phyloP scores from a whole-genome alignment of 805 yeast species.

The Cyberlindnera veronae region DNA sequence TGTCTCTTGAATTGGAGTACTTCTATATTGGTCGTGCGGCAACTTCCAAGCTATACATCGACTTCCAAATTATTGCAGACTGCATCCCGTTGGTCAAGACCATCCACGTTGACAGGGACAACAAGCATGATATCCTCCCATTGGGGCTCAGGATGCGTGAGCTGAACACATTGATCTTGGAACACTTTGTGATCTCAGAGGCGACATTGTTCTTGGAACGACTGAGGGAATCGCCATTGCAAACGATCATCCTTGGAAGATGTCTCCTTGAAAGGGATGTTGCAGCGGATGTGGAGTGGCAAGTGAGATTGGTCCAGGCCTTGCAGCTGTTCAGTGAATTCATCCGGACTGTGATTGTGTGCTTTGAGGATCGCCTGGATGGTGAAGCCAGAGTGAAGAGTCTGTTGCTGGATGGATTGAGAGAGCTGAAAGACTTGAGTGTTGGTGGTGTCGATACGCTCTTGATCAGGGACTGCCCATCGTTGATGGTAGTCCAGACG shows the following conservation, averaged over 20 bases:
- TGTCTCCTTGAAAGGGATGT: background rate
- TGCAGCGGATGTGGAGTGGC: background rate
- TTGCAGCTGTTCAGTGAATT: background rate
- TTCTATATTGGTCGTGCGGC: background rate
- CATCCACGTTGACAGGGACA: slow-evolving; percentile 2
- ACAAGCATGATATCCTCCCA: background rate
- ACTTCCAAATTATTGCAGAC: slow-evolving; percentile 2
- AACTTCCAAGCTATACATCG: background rate
- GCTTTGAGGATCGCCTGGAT: slow-evolving; percentile 1
- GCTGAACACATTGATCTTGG: background rate
- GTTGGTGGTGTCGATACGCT: slow-evolving; percentile 7
- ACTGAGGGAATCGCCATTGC: background rate
- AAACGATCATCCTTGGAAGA: background rate
- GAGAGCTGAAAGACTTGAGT: background rate
- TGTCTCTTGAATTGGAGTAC: background rate
- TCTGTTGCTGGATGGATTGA: background rate
- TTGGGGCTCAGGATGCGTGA: background rate
- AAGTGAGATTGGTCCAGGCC: background rate
- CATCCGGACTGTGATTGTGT: background rate
- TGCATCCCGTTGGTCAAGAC: slow-evolving; percentile 4
- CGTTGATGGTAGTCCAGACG: background rate
- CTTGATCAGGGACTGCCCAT: slow-evolving; percentile 4
- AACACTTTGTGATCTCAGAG: background rate
- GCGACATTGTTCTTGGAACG: background rate
- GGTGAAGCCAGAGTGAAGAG: background rate